These are phyloP conservation scores for Phytophthora pisi DNA, from an alignment of 352 stramenopile species.

Conservation along the genomic window DNA sequence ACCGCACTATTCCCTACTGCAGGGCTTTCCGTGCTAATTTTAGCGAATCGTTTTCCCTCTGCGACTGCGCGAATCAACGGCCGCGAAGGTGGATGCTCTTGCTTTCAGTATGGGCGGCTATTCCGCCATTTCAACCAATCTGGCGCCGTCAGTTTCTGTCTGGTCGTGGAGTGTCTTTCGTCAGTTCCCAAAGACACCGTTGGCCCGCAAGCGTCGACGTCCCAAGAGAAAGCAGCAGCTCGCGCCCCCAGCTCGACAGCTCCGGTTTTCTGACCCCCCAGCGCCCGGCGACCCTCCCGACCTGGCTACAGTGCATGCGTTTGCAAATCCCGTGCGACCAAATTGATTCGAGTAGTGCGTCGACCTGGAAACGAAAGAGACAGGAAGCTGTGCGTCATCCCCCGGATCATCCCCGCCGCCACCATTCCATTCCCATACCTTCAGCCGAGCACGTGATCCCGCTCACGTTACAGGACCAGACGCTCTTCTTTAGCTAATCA, in stretches of 20 bases:
- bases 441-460: conserved; percentile 36
- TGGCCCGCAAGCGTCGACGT: conserved; percentile 39
- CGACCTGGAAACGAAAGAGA: conserved; percentile 85
- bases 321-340: conserved; percentile 80
- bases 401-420: conserved; percentile 39
- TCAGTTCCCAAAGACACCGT: conserved; percentile 42
- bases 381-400: conserved; percentile 46
- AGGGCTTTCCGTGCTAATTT: background rate
- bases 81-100: background rate
- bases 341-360: conserved; percentile 77
- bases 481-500: conserved; percentile 46
- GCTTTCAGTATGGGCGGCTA: background rate
- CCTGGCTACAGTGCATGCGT: conserved; percentile 83
- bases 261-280: conserved; percentile 14
- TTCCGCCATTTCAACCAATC: conserved; percentile 26
- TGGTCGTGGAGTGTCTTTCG: conserved; percentile 1
- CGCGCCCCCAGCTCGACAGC: conserved; percentile 12
- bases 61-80: conserved; percentile 13
- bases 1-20: background rate
- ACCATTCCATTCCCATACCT: conserved; percentile 37
- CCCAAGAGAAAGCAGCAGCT: conserved; percentile 4
- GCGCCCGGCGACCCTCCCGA: conserved; percentile 32
- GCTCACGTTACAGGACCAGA: conserved; percentile 42
- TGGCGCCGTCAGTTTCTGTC: conserved; percentile 12
- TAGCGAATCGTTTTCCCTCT: conserved; percentile 15